Base-by-base conservation (phyloP, 2,329 filamentous ascomycete genomes). In the Leptographium lundbergii region DNA sequence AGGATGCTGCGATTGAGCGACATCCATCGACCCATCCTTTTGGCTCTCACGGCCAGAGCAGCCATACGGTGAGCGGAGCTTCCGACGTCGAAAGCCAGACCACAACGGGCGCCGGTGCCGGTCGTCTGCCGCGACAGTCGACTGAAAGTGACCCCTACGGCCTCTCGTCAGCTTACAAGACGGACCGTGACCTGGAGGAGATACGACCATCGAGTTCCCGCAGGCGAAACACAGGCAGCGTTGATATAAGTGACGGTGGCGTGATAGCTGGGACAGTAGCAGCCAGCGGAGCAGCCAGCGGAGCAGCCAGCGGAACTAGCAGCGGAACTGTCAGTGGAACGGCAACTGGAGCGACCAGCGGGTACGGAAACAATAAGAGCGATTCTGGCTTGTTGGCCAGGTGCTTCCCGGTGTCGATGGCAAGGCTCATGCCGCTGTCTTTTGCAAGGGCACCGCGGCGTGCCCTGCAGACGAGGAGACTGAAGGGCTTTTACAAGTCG, bases 401-500 rank as follows among this genome's bases (percentile, higher is more conserved):
- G 2, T 72, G 71, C 63, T 67, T 70, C 19, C 68, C 66, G 4
- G 65, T 65, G n/a, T 66, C 62, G 68, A 71, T 64, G 72, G 61
- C 64, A 1, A 66, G 67, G 27, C 60, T 67, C 14, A 64, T 65
- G 34, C 66, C 65, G 11, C 65, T 68, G 17, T 34, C 54, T 1
- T 14, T 62, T 24, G 72, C 63, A 72, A 62, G 65, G 1, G 63
- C 66, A n/a, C 67, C 63, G 67, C 72, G 64, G 71, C 63, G 64
- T 2, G 67, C 68, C n/a, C 55, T 67, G 27, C 68, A 67, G 58
- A 69, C 66, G 19, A 66, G 66, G 7, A 66, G 66, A n/a, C 70
- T 97, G 19, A 81, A 88, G 67, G 81, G 83, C 56, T 97, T 96
- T 75, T 97, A 97, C 77, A 82, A 89, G 69, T 79, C 80, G 34